Conservation (phyloP, 371 early-diverging fungal genomes). For the Actinomucor elegans region DNA sequence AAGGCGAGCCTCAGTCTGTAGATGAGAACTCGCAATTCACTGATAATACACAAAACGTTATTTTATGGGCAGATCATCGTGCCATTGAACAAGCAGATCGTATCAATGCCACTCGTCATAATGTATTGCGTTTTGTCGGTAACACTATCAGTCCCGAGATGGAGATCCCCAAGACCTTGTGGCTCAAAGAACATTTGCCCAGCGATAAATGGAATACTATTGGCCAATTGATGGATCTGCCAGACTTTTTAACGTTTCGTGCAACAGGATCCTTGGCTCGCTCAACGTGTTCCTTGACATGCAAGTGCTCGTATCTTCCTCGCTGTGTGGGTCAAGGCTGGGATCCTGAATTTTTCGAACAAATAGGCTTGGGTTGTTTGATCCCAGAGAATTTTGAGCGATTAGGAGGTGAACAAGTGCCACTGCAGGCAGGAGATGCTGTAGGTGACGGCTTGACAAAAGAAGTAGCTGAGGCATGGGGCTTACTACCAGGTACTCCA, state of each 20-base stretch:
- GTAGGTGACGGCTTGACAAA: slow-evolving; percentile 54
- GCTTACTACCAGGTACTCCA: slow-evolving; percentile 50
- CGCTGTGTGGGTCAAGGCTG: slow-evolving; percentile 49
- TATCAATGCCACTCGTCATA: slow-evolving; percentile 62
- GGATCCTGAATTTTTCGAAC: slow-evolving; percentile 56
- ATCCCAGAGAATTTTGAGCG: slow-evolving; percentile 45
- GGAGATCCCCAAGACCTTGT: slow-evolving; percentile 75
- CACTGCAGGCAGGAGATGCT: slow-evolving; percentile 58
- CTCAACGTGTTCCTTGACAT: slow-evolving; percentile 66
- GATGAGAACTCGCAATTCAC: slow-evolving; percentile 38
- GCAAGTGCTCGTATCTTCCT: slow-evolving; percentile 72
- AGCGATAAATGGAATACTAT: slow-evolving; percentile 46
- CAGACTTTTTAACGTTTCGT: slow-evolving; percentile 69
- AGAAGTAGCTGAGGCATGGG: slow-evolving; percentile 57
- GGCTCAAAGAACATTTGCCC: slow-evolving; percentile 65
- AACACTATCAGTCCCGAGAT: slow-evolving; percentile 71
- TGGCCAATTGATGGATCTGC: slow-evolving; percentile 70
- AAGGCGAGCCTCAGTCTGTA: slow-evolving; percentile 54
- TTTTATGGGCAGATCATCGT: slow-evolving; percentile 81
- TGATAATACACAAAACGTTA: slow-evolving; percentile 55
- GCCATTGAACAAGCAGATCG: slow-evolving; percentile 64
- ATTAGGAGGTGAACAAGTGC: slow-evolving; percentile 49
- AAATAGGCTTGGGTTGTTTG: slow-evolving; percentile 57
- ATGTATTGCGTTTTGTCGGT: slow-evolving; percentile 63
- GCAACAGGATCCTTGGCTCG: slow-evolving; percentile 61